Conservation (phyloP, 2,329 filamentous ascomycete species). For the Zasmidium angulare region DNA sequence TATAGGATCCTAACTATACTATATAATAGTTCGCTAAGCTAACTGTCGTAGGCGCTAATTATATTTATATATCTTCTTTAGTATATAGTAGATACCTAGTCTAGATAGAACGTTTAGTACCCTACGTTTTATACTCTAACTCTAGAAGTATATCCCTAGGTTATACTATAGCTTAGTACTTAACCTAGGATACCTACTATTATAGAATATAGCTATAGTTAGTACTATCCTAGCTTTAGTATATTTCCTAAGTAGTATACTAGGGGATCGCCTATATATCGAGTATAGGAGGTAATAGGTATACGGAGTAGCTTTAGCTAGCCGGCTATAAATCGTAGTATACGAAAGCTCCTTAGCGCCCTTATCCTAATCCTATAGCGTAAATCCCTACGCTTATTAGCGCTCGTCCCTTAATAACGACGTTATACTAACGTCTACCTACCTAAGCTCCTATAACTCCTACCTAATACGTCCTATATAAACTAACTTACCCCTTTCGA, state of each 20-base stretch:
- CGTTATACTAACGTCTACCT: background rate
- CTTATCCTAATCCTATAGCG: background rate
- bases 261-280: background rate
- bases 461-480: background rate
- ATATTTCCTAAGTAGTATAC: background rate
- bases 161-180: background rate
- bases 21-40: too few species aligned
- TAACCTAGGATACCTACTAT: background rate
- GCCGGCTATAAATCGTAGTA: background rate
- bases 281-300: background rate
- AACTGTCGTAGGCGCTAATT: background rate
- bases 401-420: background rate
- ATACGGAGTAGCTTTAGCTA: background rate
- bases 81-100: background rate
- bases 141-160: background rate
- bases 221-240: background rate
- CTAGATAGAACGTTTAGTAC: background rate
- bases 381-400: background rate
- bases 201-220: background rate
- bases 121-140: background rate
- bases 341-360: background rate
- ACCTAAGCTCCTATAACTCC: background rate
- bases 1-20: too few species aligned
- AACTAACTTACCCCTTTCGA: background rate
- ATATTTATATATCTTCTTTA: background rate